Base-by-base conservation (phyloP, 129 eudicot species). In the Tagetes patula region DNA sequence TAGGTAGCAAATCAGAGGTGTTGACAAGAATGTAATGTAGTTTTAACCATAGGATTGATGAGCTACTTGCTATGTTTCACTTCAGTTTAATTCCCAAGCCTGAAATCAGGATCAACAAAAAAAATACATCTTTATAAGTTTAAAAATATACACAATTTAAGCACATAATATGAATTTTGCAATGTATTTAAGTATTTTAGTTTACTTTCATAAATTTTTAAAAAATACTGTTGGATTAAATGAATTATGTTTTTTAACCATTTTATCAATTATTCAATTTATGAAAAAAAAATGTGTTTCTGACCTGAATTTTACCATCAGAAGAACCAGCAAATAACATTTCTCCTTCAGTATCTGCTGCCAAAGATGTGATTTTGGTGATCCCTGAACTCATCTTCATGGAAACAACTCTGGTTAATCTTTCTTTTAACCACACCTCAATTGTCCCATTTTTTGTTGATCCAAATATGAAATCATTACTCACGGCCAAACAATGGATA, bases 391-490 rank as follows among this genome's bases (percentile, higher is more conserved):
- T 70, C 74, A 73, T 78, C 80, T 76, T 90, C 12, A 90, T 85
- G 47, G 82, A 82, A 83, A 84, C 89, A 75, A 90, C 86, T 89
- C 59, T 84, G 5, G 83, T 82, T 1, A 85, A 70, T 69, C 95
- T 90, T 80, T 85, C 96, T 55, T 82, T 87, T 31, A 87, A 74
- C 96, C 96, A 90, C 65, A 90, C 95, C 69, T 90, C 95, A 54
- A 87, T 87, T 11, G 45, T 82, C 72, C 95, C 96, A 63, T 72
- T 72, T 79, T 79, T 90, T 67, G 95, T 81, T 52, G 91, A 86
- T 2, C 87, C 84, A 45, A 87, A 90, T 72, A 90, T 62, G 83
- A 90, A 90, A 63, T 90, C 96, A 13, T 84, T 87, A 75, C 82
- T 90, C 12, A 84, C 83, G 43, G 84, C 72, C 49, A 82, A 67